Evolutionary conservation across 257 asterid species (phyloP).

Genomic region (Solanum bulbocastanum): DNA sequence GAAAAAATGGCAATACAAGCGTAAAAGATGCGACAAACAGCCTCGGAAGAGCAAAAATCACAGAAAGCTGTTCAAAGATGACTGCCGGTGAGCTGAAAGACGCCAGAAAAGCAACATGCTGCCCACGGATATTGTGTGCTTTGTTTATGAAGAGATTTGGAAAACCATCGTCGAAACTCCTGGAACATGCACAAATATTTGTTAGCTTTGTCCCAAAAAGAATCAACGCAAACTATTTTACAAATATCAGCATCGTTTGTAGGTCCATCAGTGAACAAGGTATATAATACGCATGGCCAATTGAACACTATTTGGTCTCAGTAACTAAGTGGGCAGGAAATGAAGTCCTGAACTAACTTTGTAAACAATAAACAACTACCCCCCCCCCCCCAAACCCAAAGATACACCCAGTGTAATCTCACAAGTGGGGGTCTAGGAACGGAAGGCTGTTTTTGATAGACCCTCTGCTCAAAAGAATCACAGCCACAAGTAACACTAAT

Average conservation of each 20-base stretch:
- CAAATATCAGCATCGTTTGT: not conserved
- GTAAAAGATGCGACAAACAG: constrained; percentile 79
- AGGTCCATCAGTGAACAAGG: not conserved
- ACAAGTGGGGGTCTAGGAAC: not conserved
- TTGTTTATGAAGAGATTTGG: constrained; percentile 88
- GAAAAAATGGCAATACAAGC: constrained; percentile 78
- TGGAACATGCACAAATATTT: constrained; percentile 16
- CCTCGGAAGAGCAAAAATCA: constrained; percentile 90
- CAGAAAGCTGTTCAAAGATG: constrained; percentile 93
- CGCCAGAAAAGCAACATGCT: constrained; percentile 81
- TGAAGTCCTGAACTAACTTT: not conserved
- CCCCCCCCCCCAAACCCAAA: not conserved
- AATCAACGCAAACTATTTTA: not conserved
- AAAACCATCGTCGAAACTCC: constrained; percentile 93
- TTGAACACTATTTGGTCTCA: not conserved
- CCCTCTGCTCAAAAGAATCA: not conserved
- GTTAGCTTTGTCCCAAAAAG: not conserved
- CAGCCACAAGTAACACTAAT: not conserved
- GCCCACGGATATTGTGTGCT: constrained; percentile 85
- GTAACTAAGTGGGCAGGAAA: not conserved
- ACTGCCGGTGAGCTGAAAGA: constrained; percentile 91
- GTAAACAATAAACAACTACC: not conserved
- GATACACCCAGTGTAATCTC: not conserved
- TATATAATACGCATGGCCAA: not conserved
- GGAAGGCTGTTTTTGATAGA: not conserved